These are phyloP conservation scores for Leishmania lainsoni DNA, from an alignment of 208 protist species.

Conservation along the genomic window DNA sequence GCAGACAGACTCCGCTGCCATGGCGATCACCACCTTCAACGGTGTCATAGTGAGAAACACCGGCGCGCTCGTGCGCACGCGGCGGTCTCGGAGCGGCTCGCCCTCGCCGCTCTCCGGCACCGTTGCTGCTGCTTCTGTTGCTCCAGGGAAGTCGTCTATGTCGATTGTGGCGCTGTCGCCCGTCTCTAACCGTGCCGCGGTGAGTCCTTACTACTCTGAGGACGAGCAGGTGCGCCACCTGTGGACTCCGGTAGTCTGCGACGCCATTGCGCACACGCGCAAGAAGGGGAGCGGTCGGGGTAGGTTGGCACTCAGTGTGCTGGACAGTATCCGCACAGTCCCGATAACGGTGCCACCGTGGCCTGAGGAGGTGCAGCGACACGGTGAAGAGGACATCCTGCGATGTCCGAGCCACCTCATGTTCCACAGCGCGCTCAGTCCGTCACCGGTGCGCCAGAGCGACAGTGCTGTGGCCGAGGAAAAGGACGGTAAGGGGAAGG, in stretches of 20 bases:
- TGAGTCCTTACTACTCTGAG: slow-evolving; percentile 26
- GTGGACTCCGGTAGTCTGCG: slow-evolving; percentile 2
- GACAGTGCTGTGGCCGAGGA: background rate
- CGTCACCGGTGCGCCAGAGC: background rate
- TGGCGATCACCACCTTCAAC: background rate
- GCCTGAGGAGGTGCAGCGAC: slow-evolving; percentile 34
- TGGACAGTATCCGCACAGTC: slow-evolving; percentile 39
- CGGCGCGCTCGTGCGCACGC: slow-evolving; percentile 5
- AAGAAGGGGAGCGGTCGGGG: slow-evolving; percentile 8
- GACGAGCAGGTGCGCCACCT: slow-evolving; percentile 16
- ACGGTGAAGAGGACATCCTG: slow-evolving; percentile 30
- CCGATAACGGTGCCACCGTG: slow-evolving; percentile 23
- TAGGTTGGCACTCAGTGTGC: slow-evolving; percentile 8
- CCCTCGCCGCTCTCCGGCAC: background rate
- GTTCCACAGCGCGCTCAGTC: slow-evolving; percentile 29
- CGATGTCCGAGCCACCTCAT: slow-evolving; percentile 54
- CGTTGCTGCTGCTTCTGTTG: background rate
- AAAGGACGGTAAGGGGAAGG: background rate
- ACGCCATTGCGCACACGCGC: slow-evolving; percentile 15
- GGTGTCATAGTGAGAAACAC: slow-evolving; percentile 2
- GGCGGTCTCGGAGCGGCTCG: background rate
- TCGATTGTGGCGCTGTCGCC: background rate
- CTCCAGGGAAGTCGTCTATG: background rate
- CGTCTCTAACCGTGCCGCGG: background rate
- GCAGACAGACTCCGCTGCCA: background rate